Evolutionary conservation across 371 early-diverging fungal genomes (phyloP).

Genomic region (Apophysomyces elegans): DNA sequence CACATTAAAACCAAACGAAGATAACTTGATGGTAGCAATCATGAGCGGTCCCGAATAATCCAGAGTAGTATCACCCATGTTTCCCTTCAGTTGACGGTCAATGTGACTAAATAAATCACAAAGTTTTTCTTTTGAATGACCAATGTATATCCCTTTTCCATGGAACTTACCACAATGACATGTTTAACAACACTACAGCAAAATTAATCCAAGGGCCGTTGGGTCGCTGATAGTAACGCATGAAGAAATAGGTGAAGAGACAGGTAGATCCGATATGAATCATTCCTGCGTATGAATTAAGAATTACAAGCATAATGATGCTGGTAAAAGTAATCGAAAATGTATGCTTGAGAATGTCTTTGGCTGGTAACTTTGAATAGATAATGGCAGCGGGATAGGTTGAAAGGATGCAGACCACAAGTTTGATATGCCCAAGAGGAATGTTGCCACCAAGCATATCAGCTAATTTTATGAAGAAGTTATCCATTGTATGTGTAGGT

Average conservation of each 20-base stretch:
- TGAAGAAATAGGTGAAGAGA: constrained; percentile 61
- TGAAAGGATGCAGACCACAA: constrained; percentile 55
- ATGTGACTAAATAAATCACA: constrained; percentile 55
- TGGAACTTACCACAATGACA: constrained; percentile 68
- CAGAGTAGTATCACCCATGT: constrained; percentile 55
- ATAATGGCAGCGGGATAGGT: constrained; percentile 60
- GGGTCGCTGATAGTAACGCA: constrained; percentile 45
- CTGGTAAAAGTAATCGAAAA: constrained; percentile 71
- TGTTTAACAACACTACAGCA: constrained; percentile 72
- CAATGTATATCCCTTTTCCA: neutral
- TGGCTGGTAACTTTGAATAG: constrained; percentile 58
- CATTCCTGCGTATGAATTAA: constrained; percentile 63
- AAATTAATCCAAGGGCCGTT: constrained; percentile 74
- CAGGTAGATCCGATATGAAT: constrained; percentile 65
- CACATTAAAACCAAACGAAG: constrained; percentile 87
- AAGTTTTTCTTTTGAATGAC: no score
- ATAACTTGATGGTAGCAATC: constrained; percentile 88
- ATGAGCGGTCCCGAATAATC: constrained; percentile 92
- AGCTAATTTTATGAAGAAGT: constrained; percentile 25
- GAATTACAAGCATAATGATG: constrained; percentile 63
- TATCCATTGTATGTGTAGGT: constrained; percentile 20
- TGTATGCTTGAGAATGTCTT: constrained; percentile 63
- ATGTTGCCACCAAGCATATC: constrained; percentile 25
- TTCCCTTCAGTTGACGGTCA: constrained; percentile 57
- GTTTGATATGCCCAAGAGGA: constrained; percentile 59